Conservation (phyloP, 148 eudicot genomes). For the Dysphania ambrosioides region DNA sequence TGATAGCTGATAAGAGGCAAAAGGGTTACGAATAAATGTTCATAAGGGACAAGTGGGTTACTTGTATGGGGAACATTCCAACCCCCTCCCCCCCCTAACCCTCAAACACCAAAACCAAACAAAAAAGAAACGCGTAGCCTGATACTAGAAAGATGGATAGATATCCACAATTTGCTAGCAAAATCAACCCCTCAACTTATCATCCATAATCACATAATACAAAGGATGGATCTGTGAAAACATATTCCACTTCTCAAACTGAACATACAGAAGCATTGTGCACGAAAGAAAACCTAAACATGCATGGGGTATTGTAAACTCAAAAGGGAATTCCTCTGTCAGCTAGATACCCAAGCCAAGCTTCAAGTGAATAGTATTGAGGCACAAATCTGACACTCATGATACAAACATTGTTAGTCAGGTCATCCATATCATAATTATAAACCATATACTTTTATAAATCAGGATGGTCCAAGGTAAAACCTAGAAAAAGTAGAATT, state of each 20-base stretch:
- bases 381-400: neutral
- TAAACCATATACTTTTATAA: neutral
- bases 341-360: too few species aligned
- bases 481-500: neutral
- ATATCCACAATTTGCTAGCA: neutral
- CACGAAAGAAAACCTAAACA: neutral
- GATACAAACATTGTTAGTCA: neutral
- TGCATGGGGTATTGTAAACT: neutral
- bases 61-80: too few species aligned
- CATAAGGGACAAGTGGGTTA: too few species aligned
- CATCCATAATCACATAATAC: neutral
- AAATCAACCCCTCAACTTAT: neutral
- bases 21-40: too few species aligned
- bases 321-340: neutral
- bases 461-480: neutral
- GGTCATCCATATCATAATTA: neutral
- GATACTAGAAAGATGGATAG: neutral
- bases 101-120: too few species aligned
- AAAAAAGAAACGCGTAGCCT: too few species aligned
- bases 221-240: neutral
- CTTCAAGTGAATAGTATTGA: neutral
- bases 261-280: neutral
- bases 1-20: too few species aligned
- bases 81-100: too few species aligned
- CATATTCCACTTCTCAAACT: neutral